Base-by-base conservation (phyloP, 2,329 filamentous ascomycete genomes). In the Hypoxylon sp. region DNA sequence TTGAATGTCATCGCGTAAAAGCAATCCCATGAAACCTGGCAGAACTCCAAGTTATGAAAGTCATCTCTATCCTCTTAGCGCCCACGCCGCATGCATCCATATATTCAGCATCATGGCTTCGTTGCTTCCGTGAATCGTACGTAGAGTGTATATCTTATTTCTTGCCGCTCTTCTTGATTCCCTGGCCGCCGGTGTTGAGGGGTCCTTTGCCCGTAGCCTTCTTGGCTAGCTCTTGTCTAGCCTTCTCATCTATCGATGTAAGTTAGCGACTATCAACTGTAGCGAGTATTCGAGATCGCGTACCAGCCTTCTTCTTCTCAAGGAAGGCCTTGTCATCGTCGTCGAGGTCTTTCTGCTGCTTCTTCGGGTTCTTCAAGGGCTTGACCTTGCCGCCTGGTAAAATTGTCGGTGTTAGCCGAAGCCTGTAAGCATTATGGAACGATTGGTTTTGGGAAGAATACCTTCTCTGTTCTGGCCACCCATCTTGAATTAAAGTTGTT, bases 81-180 rank as follows among this genome's bases (percentile, higher is more conserved):
- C 66, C 69, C 50, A 69, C 51, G 67, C 72, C 69, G 64, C 67
- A 60, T 72, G 63, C 68, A 66, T 60, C 66, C 54, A 57, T 58
- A 59, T 58, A 58, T 47, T 68, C 67, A 50, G 63, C 63, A 33
- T 74, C 70, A 67, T 72, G 55, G 72, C 67, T 66, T 72, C 64
- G 66, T 71, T 33, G 52, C 59, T 60, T 65, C 42, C 35, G 54
- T 53, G 50, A 42, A 66, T 51, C 42, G 54, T 58, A 35, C 42
- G 54, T 58, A 35, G 53, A 59, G 10, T 2, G 29, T 26, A 5
- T 51, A 5, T 48, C 42, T 50, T 87, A 97, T 91, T 98, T 97
- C 92, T 98, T 97, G 82, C 94, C 94, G 70, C 92, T 96, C 89
- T 97, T 98, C 91, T 98, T 98, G 86, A 98, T 97, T 70, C 86